Base-by-base conservation (phyloP, 2,329 filamentous ascomycete genomes). In the Sporothrix luriei region DNA sequence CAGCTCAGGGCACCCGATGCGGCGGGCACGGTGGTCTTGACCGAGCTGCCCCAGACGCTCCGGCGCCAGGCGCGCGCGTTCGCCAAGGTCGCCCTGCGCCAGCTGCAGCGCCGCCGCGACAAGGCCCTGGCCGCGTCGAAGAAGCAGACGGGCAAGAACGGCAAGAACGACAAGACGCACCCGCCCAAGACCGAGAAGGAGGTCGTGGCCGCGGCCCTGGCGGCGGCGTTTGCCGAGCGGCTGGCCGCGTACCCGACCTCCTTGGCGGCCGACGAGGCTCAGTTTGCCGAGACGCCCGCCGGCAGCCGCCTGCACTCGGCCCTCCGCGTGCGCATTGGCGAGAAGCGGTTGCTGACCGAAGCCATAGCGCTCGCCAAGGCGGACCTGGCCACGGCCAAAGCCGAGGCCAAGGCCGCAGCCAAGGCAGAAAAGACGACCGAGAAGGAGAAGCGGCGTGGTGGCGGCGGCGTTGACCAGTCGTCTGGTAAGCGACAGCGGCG, bases 11-110 rank as follows among this genome's bases (percentile, higher is more conserved):
- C 49, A 2, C 67, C 62, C 7, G 54, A 38, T 4, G 57, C 33
- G 7, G 38, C 11, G 0, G 69, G 68, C 19, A 49, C 81, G 1
- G 74, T 73, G 1, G 74, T 73, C 0, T 77, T 85, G 11, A 77
- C 78, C 5, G 78, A 77, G 33, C 77, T 87, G 43, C 85, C 85
- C 0, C 79, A 82, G 29, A 84, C 86, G 71, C 78, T 88, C n/a
- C 77, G 79, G 10, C 81, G 83, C 67, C 85, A 87, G 74, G 79
- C 87, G 55, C 82, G 84, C 74, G 74, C 76, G 0, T 79, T 86
- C 29, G 77, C 87, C 68, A 87, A 86, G 75, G 78, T 78, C 1
- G 74, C 84, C 10, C 81, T 82, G 71, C 85, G 84, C 74, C 72
- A 48, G 57, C 67, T 79, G 14, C 48, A 29, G 46, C 40, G 68